Evolutionary conservation across 2,329 filamentous ascomycete genomes (phyloP), one percentile per base, ranked within the genome.

Genomic region (Ophiostoma tasmaniense): DNA sequence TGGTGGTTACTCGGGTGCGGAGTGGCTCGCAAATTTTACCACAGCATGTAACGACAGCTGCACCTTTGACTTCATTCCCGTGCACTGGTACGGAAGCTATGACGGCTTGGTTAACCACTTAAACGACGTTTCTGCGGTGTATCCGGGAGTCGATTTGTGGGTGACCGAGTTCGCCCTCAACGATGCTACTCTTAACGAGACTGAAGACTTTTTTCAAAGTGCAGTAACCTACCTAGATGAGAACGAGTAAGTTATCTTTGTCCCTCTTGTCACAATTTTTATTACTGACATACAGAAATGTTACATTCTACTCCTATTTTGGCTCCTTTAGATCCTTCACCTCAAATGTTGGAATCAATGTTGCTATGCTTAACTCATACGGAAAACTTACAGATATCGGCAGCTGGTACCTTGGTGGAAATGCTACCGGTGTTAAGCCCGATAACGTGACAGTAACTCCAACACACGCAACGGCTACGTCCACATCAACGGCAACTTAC

Each of bases 371-470:
- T 65, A 88, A 87, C 74, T 80, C 85, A 65, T 81, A 85, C 20
- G 91, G 91, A 61, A 75, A 85, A 70, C 79, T 94, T 71, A 93
- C 90, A 1, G 87, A 92, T 73, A 89, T 94, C 72, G 91, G 91
- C 0, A 83, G 84, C 3, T 90, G 88, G 88, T 94, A 93, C 76
- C 77, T 94, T 22, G 87, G 91, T 0, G 78, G 80, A 3, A 74
- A 73, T 28, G 80, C 79, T 1, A 84, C 82, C 2, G 82, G 81
- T 2, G 76, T 83, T 2, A 73, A 77, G 0, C 81, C 81, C 10
- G 68, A 67, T 11, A 72, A 66, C 30, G 30, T 59, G 25, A 55
- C 45, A 11, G 42, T 68, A n/a, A 68, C 67, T 10, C 67, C 67
- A 7, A 42, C n/a, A 6, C 4, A 28, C 20, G 10, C 42, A 4